Conservation (phyloP, 371 early-diverging fungal species). For the Paraphysoderma sedebokerense region DNA sequence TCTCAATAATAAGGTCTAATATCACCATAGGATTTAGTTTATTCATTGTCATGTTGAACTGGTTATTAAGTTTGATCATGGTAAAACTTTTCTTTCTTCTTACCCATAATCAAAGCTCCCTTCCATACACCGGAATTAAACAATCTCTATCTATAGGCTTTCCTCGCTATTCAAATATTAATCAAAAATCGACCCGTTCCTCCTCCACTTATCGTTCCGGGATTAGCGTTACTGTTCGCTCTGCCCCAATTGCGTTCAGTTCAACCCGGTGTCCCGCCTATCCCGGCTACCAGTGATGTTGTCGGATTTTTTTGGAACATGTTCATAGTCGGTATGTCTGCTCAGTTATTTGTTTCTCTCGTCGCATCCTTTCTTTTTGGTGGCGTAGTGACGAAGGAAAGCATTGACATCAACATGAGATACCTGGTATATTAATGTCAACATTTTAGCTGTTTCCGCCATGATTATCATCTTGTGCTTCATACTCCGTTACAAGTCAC, state of each 20-base stretch:
- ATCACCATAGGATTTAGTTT: not conserved
- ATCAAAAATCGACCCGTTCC: not conserved
- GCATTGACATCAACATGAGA: too few relatives aligned
- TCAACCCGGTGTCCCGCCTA: not conserved
- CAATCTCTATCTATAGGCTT: too few relatives aligned
- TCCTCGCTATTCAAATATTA: not conserved
- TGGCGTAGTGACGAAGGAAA: too few relatives aligned
- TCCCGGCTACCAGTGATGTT: not conserved
- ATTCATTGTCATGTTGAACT: not conserved
- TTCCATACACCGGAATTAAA: too few relatives aligned
- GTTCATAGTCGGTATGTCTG: too few relatives aligned
- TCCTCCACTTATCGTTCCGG: not conserved
- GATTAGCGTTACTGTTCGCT: not conserved
- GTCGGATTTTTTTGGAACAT: conserved; percentile 2
- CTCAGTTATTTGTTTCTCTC: not conserved
- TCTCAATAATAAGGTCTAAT: not conserved
- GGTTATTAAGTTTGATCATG: not conserved
- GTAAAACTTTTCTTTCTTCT: too few relatives aligned
- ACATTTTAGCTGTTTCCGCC: not conserved
- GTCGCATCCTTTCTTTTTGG: not conserved
- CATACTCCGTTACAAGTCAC: not conserved
- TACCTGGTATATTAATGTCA: too few relatives aligned
- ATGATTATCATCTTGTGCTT: not conserved
- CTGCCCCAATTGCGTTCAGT: not conserved
- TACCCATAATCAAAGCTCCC: too few relatives aligned